Percentiles rank a stretch among this genome's conserved stretches.
Evolutionary conservation across 2,329 filamentous ascomycete genomes (phyloP).

Genomic region (Colletotrichum brevisporum): DNA sequence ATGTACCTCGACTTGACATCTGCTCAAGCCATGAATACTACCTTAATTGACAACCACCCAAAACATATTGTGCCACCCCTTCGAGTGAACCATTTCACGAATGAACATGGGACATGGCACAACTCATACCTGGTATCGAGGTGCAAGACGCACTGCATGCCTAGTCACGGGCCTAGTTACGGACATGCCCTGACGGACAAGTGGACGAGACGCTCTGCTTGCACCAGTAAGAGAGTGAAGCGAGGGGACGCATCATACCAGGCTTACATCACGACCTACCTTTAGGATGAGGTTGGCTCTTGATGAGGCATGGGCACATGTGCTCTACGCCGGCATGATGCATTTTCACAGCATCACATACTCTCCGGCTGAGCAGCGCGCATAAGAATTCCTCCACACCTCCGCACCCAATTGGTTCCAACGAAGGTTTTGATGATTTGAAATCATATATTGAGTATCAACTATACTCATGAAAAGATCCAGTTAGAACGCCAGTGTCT

Average conservation of each 20-base stretch:
- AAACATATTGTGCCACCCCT: background rate
- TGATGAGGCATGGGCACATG: no score
- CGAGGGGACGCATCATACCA: no score
- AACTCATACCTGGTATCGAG: background rate
- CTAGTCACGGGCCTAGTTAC: no score
- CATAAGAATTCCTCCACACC: slow-evolving; percentile 36
- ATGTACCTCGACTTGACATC: slow-evolving; percentile 34
- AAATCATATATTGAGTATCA: slow-evolving; percentile 38
- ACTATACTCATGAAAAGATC: slow-evolving; percentile 13
- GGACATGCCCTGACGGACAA: no score
- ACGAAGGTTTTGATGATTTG: slow-evolving; percentile 37
- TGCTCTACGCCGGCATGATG: background rate
- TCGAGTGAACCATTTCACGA: no score
- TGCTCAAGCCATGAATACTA: slow-evolving; percentile 21
- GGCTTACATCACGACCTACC: no score
- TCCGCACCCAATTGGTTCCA: slow-evolving; percentile 40
- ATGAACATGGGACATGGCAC: background rate
- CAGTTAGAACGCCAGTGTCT: slow-evolving; percentile 30
- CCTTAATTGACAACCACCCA: slow-evolving; percentile 13
- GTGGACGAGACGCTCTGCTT: no score
- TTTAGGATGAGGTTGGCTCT: no score
- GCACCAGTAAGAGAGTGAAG: no score
- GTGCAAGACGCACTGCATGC: no score
- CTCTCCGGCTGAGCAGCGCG: background rate
- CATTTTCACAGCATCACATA: slow-evolving; percentile 4